Base-by-base conservation (phyloP, 2,329 filamentous ascomycete genomes). In the Fonsecaea pugnacius region DNA sequence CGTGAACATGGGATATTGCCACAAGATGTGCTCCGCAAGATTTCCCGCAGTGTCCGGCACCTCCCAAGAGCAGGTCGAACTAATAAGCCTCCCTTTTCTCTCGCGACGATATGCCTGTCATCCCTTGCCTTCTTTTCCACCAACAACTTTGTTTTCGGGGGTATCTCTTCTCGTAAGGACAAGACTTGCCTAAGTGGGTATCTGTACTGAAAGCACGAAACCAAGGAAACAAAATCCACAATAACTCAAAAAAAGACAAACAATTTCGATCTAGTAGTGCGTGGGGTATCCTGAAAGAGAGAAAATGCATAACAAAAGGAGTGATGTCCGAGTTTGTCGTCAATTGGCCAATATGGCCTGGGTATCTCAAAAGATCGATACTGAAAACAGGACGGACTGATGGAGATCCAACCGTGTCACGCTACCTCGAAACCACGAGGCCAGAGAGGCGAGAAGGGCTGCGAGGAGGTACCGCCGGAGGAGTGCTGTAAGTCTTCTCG, bases 401-500 rank as follows among this genome's bases (percentile, higher is more conserved):
- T 52, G 50, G 40, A 30, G 60, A 58, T 52, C 62, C 35, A 57
- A 55, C 60, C 58, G 62, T 61, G 58, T 62, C 66, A 59, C 9
- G 63, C 63, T 58, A 68, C 66, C 69, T 67, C 65, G 57, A 68
- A 66, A 62, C 56, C 48, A 63, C 66, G 70, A 71, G 70, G 68
- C 69, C 70, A 71, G 70, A 71, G 68, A 70, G 66, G 69, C 69
- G 70, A 70, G 69, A 69, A 68, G 70, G 69, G 66, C 67, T 70
- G 58, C 67, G 69, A 69, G 69, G 68, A 64, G 70, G 66, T 51
- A 59, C 57, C 56, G 67, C 56, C 46, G 70, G 59, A 46, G 66
- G 61, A 60, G 50, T 60, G 57, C 56, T 62, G 58, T 65, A 69
- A 51, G 52, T 68, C 60, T 70, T 68, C 64, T 69, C 65, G 65